Percentiles rank a stretch among this genome's conserved stretches.
Evolutionary conservation across 148 eudicot genomes (phyloP).

Genomic region (Camellia lanceoleosa): DNA sequence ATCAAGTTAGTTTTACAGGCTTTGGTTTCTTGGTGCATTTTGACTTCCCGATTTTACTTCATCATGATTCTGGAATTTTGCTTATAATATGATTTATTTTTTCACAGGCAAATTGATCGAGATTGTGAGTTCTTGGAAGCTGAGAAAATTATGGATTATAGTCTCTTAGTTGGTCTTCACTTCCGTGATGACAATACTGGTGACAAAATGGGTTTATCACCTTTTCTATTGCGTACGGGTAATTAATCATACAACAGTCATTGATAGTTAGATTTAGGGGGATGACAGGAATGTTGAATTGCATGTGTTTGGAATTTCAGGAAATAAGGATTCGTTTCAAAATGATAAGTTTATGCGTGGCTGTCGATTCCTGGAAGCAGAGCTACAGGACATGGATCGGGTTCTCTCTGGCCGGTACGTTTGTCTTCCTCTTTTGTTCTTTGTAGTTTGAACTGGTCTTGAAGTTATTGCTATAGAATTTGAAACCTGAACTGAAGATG

Average conservation of each 20-base stretch:
- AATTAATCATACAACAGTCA: slow-evolving; percentile 14
- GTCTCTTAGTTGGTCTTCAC: slow-evolving; percentile 90
- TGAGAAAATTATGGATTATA: slow-evolving; percentile 94
- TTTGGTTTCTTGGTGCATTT: too few relatives aligned
- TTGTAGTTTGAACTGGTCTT: neutral
- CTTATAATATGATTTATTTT: neutral
- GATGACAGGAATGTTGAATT: neutral
- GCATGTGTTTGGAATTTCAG: slow-evolving; percentile 29
- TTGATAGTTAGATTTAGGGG: neutral
- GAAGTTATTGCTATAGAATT: neutral
- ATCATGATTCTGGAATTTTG: neutral
- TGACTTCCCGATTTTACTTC: neutral
- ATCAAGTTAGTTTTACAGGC: slow-evolving; percentile 61
- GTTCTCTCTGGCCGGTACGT: slow-evolving; percentile 77
- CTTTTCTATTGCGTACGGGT: slow-evolving; percentile 56
- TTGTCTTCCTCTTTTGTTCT: neutral
- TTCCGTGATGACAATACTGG: slow-evolving; percentile 74
- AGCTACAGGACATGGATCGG: slow-evolving; percentile 84
- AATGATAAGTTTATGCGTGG: slow-evolving; percentile 91
- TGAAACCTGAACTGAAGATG: neutral
- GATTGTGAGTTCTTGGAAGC: slow-evolving; percentile 95
- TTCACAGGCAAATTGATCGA: slow-evolving; percentile 72
- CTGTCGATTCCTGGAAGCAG: slow-evolving; percentile 88
- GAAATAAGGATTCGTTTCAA: slow-evolving; percentile 70
- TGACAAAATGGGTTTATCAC: slow-evolving; percentile 80